Evolutionary conservation across 306 rosid genomes (phyloP), one percentile per base, ranked within the genome.

Genomic region (Medicago lupulina): DNA sequence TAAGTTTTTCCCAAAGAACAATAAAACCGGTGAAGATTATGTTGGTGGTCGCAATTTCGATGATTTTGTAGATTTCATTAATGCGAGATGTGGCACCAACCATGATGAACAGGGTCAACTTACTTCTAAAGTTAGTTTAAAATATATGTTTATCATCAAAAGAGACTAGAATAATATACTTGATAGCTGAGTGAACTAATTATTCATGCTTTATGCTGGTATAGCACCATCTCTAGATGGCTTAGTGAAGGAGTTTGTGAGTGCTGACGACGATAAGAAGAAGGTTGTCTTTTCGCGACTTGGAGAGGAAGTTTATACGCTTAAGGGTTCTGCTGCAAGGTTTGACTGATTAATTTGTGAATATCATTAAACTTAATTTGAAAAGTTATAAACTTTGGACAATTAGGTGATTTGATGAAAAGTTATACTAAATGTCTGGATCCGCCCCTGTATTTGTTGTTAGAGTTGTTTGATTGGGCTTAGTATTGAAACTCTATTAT

Each of bases 11-110:
- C 97, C 97, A 21, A 87, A 75, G 85, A 70, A 60, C 80, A 90
- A 94, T 72, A 94, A 94, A 87, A 87, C 82, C 19, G 96, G 97
- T 60, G 92, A 94, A 88, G 93, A 86, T 82, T 90, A 86, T 79
- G 81, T 58, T 4, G 96, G 92, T 41, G 97, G 90, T 70, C 90
- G 89, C 47, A 92, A 90, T 25, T 74, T 95, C 76, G 88, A 84
- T 13, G 96, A 86, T 83, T 90, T 95, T 47, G 96, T 92, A 43
- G 31, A 71, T 57, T 92, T 90, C 82, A 87, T 95, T 61, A 95
- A 95, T 25, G 96, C 86, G 84, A 88, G 83, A 80, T 51, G 86
- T 77, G 93, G 97, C 61, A 87, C 96, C 46, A 86, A 85, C 74
- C 93, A 97, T 65, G 97, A 95, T 47, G 91, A 76, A 16, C 81